A percentile compares a stretch with the other conserved stretches of the same genome.
phyloP scores from a whole-genome alignment of 1,284 basidiomycete genomes.

The Cutaneotrichosporon sp. region DNA sequence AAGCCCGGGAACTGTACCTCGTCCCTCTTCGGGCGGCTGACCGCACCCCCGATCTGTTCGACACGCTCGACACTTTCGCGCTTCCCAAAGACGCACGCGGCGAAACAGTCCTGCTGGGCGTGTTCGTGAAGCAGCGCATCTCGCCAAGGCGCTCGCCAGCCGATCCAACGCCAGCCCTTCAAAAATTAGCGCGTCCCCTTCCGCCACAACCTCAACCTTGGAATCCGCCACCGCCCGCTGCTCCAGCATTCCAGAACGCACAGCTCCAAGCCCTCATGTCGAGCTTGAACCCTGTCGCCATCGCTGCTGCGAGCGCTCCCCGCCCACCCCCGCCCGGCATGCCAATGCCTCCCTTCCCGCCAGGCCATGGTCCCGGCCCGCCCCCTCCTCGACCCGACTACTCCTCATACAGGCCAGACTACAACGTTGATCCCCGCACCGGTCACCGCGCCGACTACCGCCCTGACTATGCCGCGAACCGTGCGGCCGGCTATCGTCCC shows the following conservation, averaged over 20 bases:
- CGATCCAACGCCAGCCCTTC: slow-evolving; percentile 36
- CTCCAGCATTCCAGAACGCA: slow-evolving; percentile 42
- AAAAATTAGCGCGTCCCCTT: slow-evolving; percentile 23
- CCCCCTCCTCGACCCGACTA: background rate
- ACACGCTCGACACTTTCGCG: slow-evolving; percentile 74
- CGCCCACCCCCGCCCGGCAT: background rate
- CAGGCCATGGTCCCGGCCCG: background rate
- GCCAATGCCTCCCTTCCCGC: slow-evolving; percentile 10
- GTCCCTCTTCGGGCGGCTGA: slow-evolving; percentile 71
- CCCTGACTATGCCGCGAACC: background rate
- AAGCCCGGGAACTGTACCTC: slow-evolving; percentile 81
- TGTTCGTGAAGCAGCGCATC: slow-evolving; percentile 65
- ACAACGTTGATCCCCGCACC: too few species aligned
- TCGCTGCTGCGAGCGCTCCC: slow-evolving; percentile 16
- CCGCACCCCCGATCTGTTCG: slow-evolving; percentile 58
- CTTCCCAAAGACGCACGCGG: slow-evolving; percentile 61
- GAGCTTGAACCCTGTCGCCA: slow-evolving; percentile 37
- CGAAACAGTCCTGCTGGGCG: slow-evolving; percentile 69
- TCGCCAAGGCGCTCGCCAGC: slow-evolving; percentile 10
- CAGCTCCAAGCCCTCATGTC: slow-evolving; percentile 46
- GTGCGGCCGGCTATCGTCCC: background rate
- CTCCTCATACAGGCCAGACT: background rate
- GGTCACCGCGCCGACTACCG: background rate
- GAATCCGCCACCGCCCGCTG: slow-evolving; percentile 21
- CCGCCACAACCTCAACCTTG: slow-evolving; percentile 27